These are phyloP conservation scores for Samsoniella hepiali DNA, from an alignment of 2,329 filamentous ascomycete genomes.

Conservation along the genomic window DNA sequence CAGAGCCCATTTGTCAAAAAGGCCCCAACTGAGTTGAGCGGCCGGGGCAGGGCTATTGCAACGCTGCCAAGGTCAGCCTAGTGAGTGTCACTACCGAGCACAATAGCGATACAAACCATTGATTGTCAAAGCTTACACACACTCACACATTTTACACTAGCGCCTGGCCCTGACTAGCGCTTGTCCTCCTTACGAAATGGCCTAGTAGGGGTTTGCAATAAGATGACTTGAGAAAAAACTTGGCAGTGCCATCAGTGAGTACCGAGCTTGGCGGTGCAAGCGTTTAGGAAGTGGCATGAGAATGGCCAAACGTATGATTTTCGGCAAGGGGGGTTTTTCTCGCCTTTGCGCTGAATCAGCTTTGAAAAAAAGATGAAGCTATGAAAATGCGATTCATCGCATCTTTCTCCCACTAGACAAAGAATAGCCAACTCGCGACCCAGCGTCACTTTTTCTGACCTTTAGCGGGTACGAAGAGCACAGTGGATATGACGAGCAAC, in stretches of 20 bases:
- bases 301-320: background rate
- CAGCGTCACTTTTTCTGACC: background rate
- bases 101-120: background rate
- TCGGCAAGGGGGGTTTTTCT: background rate
- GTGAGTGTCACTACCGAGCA: background rate
- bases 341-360: background rate
- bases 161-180: conserved; percentile 12
- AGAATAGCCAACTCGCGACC: background rate
- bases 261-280: background rate
- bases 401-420: background rate
- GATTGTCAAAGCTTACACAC: conserved; percentile 10
- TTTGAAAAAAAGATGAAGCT: no score
- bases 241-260: background rate
- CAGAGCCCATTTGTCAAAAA: conserved; percentile 6
- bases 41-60: conserved; percentile 5
- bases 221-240: conserved; percentile 5
- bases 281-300: background rate
- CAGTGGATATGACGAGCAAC: background rate
- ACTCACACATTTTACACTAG: background rate
- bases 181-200: background rate
- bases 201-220: conserved; percentile 7
- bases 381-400: background rate
- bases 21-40: background rate
- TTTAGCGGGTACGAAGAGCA: background rate
- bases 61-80: background rate